Evolutionary conservation across 2,329 filamentous ascomycete species (phyloP).

Genomic region (Tolypocladium paradoxum): DNA sequence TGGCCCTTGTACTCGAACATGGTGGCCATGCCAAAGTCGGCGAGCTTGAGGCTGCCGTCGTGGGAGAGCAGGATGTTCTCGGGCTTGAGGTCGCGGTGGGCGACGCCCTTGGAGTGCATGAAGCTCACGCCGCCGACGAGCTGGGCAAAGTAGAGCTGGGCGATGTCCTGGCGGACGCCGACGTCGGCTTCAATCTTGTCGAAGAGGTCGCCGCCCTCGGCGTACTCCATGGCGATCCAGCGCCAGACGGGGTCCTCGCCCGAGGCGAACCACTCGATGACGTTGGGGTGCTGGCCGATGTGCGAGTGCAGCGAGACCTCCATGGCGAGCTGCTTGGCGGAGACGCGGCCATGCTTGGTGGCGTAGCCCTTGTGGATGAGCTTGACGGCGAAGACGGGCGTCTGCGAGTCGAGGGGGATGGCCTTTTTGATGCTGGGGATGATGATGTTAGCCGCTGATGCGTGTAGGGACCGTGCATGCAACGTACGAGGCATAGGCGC

Average conservation of each 20-base stretch:
- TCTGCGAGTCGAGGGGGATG: conserved; percentile 55
- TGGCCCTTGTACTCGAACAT: conserved; percentile 84
- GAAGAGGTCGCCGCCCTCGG: conserved; percentile 90
- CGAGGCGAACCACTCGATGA: conserved; percentile 84
- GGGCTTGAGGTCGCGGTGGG: conserved; percentile 84
- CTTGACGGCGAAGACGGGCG: conserved; percentile 89
- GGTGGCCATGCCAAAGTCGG: conserved; percentile 92
- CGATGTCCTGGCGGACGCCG: conserved; percentile 87
- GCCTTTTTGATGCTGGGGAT: conserved; percentile 81
- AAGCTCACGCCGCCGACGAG: conserved; percentile 83
- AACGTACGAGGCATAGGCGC: conserved; percentile 88
- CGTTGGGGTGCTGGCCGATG: conserved; percentile 80
- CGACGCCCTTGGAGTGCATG: conserved; percentile 92
- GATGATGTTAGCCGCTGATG: conserved; percentile 1
- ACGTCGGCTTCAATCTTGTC: conserved; percentile 99
- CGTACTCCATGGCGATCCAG: conserved; percentile 98
- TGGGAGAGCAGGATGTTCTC: conserved; percentile 89
- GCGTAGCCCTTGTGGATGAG: conserved; percentile 98
- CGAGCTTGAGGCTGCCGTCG: conserved; percentile 81
- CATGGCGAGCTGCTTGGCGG: conserved; percentile 79
- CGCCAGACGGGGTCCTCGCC: conserved; percentile 81
- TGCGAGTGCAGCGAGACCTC: conserved; percentile 85
- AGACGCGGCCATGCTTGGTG: conserved; percentile 76
- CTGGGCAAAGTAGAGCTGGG: conserved; percentile 92
- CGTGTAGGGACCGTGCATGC: not conserved